phyloP scores from a whole-genome alignment of 805 yeast species.

The Schizosaccharomyces japonicus region DNA sequence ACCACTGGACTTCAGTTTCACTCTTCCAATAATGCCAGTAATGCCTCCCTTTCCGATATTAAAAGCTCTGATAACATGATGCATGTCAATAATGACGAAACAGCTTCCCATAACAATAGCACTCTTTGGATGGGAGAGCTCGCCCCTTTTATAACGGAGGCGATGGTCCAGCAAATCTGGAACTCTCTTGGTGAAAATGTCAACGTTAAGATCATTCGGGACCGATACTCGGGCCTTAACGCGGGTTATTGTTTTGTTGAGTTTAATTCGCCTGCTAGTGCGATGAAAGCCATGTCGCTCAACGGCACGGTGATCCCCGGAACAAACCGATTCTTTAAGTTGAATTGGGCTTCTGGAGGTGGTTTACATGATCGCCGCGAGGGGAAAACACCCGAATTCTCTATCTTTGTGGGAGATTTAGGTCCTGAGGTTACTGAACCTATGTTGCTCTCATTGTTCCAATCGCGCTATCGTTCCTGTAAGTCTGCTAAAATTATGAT shows the following conservation, averaged over 20 bases:
- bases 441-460: constrained; percentile 39
- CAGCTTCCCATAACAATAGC: constrained; percentile 1
- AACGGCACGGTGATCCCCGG: constrained; percentile 53
- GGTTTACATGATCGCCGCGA: constrained; percentile 15
- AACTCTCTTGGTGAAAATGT: constrained; percentile 35
- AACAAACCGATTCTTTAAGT: constrained; percentile 31
- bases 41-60: too few species aligned
- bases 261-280: constrained; percentile 35
- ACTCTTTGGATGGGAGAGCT: constrained; percentile 47
- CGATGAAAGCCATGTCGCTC: constrained; percentile 33
- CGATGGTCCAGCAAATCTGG: constrained; percentile 46
- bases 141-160: constrained; percentile 66
- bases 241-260: constrained; percentile 69
- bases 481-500: constrained; percentile 55
- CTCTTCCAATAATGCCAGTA: too few species aligned
- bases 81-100: too few species aligned
- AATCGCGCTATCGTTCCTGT: constrained; percentile 45
- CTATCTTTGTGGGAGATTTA: constrained; percentile 72
- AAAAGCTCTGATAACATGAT: too few species aligned
- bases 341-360: constrained; percentile 61
- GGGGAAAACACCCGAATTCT: constrained; percentile 24
- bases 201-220: constrained; percentile 50
- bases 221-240: constrained; percentile 28
- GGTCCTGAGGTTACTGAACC: constrained; percentile 50
- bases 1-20: too few species aligned